Evolutionary conservation across 495 filamentous ascomycete species (phyloP), one percentile per base, ranked within the genome.

Genomic region (Talaromyces liani): DNA sequence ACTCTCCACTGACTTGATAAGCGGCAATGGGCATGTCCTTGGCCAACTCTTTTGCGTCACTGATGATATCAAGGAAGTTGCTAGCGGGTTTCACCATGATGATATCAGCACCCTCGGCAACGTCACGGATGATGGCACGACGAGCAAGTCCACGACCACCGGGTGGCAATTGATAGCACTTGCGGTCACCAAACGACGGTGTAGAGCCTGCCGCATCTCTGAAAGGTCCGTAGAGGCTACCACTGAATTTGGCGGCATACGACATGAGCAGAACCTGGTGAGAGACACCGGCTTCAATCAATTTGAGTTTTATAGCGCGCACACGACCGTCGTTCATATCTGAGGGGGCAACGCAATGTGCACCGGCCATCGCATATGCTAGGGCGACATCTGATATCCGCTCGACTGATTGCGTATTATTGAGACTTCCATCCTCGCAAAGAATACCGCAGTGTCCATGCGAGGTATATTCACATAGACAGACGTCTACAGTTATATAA

Each of bases 281-380:
- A 10, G 91, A 90, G 68, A 98, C 85, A 61, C 92, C 92, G 29
- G 88, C 85, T 72, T 97, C 91, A 59, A 97, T 97, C 64, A 98
- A 77, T 76, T 96, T 97, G 36, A 96, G 82, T 77, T 98, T 98
- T 71, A 98, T 98, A 62, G 92, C 93, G 55, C 92, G 87, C 63
- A 98, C 91, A 64, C 94, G 89, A 49, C 94, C 94, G 70, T 98
- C 94, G 71, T 98, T 98, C 94, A 98, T 98, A 75, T 98, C 94
- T 16, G 90, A 94, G 0, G 94, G 94, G 0, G 94, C 94, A 36
- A 98, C 92, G 74, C 93, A 98, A 73, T 98, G 94, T 2, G 92
- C 94, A 62, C 94, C 94, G 27, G 94, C 95, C 66, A 86, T 80
- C 3, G 95, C 94, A 73, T 98, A 98, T 25, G 93, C 89, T 63